Base-by-base conservation (phyloP, 768 basidiomycete genomes). In the Antrodiella citrinella region DNA sequence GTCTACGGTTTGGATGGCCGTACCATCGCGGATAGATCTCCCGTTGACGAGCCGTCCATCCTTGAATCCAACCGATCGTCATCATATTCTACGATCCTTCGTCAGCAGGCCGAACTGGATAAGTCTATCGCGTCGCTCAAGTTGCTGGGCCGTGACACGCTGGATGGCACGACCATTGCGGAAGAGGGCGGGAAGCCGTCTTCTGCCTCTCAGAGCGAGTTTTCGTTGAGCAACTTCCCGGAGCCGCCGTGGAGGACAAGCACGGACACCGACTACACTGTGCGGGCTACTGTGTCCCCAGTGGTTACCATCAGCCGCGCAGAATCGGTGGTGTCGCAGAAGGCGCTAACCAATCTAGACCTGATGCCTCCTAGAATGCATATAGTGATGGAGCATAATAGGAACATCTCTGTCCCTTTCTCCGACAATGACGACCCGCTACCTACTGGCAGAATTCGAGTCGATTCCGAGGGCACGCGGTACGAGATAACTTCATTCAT, bases 401-500 rank as follows among this genome's bases (percentile, higher is more conserved):
- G 51, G 45, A 53, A 44, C 41, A 45, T 40, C 30, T 60, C 55
- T 19, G 46, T 55, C 20, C 53, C 49, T 21, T 42, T 47, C 15
- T 55, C 49, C 13, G 54, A 50, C 25, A 35, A 22, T 38, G 35
- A 21, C 10, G 35, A 26, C 13, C 25, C 49, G 35, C 54, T 45
- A 7, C 25, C 26, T 45, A 49, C 45, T 20, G 47, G n/a, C 18
- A 42, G 52, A 10, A 25, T 45, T 13, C 63, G 67, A 49, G 59
- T 65, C 44, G 65, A 69, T 41, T 77, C 79, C n/a, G 65, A 59
- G 10, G 78, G 69, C 12, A 81, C 75, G 0, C 78, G 75, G 51
- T 85, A 80, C 57, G 84, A 86, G 51, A 82, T 86, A 18, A 87
- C 84, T 13, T 86, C 85, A 1, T 86, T 87, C 59, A 84, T 87